Evolutionary conservation across 2,329 filamentous ascomycete genomes (phyloP), one percentile per base, ranked within the genome.

Genomic region (Colletotrichum sp.): DNA sequence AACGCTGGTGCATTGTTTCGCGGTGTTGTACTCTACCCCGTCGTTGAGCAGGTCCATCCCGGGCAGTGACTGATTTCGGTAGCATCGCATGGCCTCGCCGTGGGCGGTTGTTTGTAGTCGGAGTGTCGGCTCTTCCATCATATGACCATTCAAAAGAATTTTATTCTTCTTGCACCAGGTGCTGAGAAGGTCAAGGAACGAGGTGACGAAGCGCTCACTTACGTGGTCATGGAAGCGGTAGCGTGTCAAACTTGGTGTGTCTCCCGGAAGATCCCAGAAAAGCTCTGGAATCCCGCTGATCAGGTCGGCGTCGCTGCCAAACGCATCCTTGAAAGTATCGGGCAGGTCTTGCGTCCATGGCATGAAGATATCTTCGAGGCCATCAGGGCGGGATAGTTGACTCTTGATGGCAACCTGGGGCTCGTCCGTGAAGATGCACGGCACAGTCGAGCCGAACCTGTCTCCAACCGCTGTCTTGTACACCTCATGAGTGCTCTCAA

Each of bases 61-160:
- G 1, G 82, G 82, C 55, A 83, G 74, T n/a, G 81, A 75, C 77
- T 81, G 79, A 16, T 74, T 81, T 30, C 81, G 76, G 55, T 83
- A 83, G 64, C 80, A 82, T 16, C 82, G 78, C 82, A 83, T 83
- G 4, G 82, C 79, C 70, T 83, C 82, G 15, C 82, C 82, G n/a
- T 82, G 77, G 6, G 81, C 79, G 1, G 77, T 79, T 2, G 82
- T 83, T 65, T 83, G 82, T 6, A 80, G 82, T 22, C 79, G 74
- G 2, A 83, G 78, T 1, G 78, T 82, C 8, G 81, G 81, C 63
- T 83, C 82, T 74, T 83, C 80, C 82, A 83, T 83, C 81, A 83
- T 82, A 28, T 83, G 82, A 0, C 82, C 82, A 44, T 80, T 78
- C 19, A 83, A 75, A 11, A 79, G 74, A 11, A 83, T 77, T 2